Conservation (phyloP, 1,284 basidiomycete species). For the Ceratobasidium sp. region DNA sequence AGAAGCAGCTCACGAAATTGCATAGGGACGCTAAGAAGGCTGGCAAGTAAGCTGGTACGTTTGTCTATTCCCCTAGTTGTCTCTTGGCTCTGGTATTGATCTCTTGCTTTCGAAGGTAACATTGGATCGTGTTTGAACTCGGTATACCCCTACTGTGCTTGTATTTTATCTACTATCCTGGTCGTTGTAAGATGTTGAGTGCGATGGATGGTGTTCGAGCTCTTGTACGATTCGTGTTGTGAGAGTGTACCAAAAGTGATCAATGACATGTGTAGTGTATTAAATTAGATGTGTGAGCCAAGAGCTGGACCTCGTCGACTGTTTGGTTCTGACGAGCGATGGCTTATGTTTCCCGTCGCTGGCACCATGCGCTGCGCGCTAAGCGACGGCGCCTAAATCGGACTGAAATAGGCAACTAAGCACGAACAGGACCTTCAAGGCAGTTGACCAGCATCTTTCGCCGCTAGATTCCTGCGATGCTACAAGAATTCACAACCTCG, state of each 20-base stretch:
- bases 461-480: too few species aligned
- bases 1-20: slow-evolving; percentile 59
- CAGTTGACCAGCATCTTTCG: too few species aligned
- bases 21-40: slow-evolving; percentile 55
- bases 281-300: too few species aligned
- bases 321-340: too few species aligned
- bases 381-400: too few species aligned
- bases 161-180: not conserved
- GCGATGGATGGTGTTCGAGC: not conserved
- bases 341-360: too few species aligned
- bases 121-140: not conserved
- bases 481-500: too few species aligned
- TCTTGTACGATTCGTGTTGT: not conserved
- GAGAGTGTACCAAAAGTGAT: not conserved
- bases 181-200: not conserved
- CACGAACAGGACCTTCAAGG: too few species aligned
- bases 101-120: not conserved
- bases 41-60: not conserved
- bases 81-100: not conserved
- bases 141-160: slow-evolving; percentile 6
- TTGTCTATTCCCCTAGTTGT: not conserved
- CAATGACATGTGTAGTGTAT: not conserved
- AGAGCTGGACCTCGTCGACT: too few species aligned
- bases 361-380: too few species aligned
- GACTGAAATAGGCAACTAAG: too few species aligned